Evolutionary conservation across 805 yeast genomes (phyloP), one percentile per base, ranked within the genome.

Genomic region (Cyberlindnera amylophila): DNA sequence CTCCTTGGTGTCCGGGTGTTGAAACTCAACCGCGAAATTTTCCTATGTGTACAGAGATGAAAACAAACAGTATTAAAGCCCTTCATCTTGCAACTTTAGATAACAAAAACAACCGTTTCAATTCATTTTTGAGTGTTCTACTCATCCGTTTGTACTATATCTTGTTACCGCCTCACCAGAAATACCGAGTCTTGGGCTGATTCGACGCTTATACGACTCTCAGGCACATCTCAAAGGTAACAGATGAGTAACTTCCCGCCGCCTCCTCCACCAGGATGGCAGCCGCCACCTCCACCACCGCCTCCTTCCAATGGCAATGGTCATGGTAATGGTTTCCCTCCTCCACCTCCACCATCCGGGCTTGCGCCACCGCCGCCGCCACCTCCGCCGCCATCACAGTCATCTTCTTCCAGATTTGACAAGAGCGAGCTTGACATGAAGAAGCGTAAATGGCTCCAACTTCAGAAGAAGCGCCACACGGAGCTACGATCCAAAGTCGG

Each of bases 401-500:
- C 47, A 16, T 35, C 47, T 29, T 28, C 50, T 14, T 43, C 54
- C 18, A 49, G 49, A 39, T 46, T 50, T 38, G 41, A 41, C 33
- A 44, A 51, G 28, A 41, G 30, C 3, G 69, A 66, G 35, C 61
- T 79, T 5, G 67, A 69, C 23, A 57, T 62, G 18, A 66, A 77
- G 41, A 73, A 76, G 46, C 65, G 70, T 44, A 70, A 72, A 51
- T 86, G 93, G 95, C 65, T 72, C 9, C 75, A 71, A 41, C 35
- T 75, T 2, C 95, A 85, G 52, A 84, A 82, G 55, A 61, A 58
- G 32, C 65, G 85, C 45, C 82, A 72, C 58, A 63, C 70, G 15
- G 69, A 66, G 18, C 32, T 52, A 37, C 49, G 55, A 27, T 47
- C 54, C 10, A 57, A 55, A 42, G 50, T 42, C 27, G 69, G 76